Percentiles rank a stretch among this genome's conserved stretches.
These are phyloP conservation scores for Fusarium sp. DNA, from an alignment of 2,329 filamentous ascomycete species.

Conservation along the genomic window DNA sequence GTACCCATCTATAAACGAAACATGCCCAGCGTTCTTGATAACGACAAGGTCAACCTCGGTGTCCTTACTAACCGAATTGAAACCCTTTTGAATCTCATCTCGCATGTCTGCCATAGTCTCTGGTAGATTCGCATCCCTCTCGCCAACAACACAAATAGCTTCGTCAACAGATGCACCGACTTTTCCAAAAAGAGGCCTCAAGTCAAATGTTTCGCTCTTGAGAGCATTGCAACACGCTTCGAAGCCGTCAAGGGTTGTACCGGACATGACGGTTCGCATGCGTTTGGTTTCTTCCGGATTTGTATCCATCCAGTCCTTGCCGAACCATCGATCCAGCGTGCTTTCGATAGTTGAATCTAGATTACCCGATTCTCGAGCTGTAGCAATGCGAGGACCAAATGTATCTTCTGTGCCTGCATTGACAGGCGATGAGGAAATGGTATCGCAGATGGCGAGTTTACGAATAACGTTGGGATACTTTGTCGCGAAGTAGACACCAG, in stretches of 20 bases:
- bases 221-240: conserved; percentile 58
- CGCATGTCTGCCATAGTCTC: conserved; percentile 56
- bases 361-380: conserved; percentile 51
- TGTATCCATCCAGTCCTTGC: conserved; percentile 52
- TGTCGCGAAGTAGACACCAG: conserved; percentile 55
- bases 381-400: conserved; percentile 53
- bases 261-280: conserved; percentile 53
- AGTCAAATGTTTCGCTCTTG: conserved; percentile 53
- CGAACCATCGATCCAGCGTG: conserved; percentile 59
- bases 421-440: conserved; percentile 54
- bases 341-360: conserved; percentile 50
- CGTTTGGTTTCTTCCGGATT: conserved; percentile 53
- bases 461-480: conserved; percentile 55
- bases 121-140: conserved; percentile 58
- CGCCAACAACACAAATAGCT: conserved; percentile 55
- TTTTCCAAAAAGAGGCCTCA: conserved; percentile 51
- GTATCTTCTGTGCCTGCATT: conserved; percentile 53
- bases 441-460: conserved; percentile 57
- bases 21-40: conserved; percentile 55
- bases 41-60: conserved; percentile 51
- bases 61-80: conserved; percentile 45
- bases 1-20: conserved; percentile 55
- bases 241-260: conserved; percentile 56
- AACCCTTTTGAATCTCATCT: conserved; percentile 51
- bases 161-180: conserved; percentile 53